These are phyloP conservation scores for Starmerella sp. DNA, from an alignment of 805 yeast species.

Conservation along the genomic window DNA sequence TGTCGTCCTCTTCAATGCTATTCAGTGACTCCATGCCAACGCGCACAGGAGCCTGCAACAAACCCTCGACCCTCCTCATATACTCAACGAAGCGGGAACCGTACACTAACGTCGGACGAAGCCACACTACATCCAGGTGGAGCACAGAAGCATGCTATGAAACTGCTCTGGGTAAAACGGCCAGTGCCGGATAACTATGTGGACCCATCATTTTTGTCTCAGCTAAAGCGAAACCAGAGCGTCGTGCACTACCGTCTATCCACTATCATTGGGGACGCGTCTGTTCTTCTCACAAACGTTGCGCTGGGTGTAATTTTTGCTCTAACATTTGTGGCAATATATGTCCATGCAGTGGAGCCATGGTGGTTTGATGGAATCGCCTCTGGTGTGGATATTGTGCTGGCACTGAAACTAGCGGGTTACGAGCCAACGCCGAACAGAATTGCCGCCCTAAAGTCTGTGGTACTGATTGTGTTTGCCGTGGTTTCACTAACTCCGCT, in stretches of 20 bases:
- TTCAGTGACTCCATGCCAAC: slow-evolving; percentile 4
- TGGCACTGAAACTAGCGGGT: slow-evolving; percentile 25
- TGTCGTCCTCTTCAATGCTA: slow-evolving; percentile 8
- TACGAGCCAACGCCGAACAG: slow-evolving; percentile 4
- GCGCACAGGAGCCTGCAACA: not conserved
- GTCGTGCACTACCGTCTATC: slow-evolving; percentile 55
- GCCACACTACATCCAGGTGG: not conserved
- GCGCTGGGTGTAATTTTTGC: slow-evolving; percentile 53
- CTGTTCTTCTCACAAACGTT: slow-evolving; percentile 55
- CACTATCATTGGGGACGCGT: slow-evolving; percentile 59
- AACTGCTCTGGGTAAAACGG: slow-evolving; percentile 73
- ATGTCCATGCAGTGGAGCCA: slow-evolving; percentile 26
- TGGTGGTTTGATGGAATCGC: slow-evolving; percentile 24
- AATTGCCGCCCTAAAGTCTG: slow-evolving; percentile 43
- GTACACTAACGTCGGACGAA: not conserved
- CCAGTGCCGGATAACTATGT: slow-evolving; percentile 89
- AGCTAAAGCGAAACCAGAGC: slow-evolving; percentile 62
- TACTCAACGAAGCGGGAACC: not conserved
- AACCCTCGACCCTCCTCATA: not conserved
- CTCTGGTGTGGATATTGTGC: slow-evolving; percentile 8
- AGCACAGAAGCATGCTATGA: slow-evolving; percentile 25
- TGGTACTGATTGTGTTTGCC: slow-evolving; percentile 55
- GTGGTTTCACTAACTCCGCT: slow-evolving; percentile 79
- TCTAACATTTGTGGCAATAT: slow-evolving; percentile 52
- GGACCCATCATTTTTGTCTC: slow-evolving; percentile 68